A percentile compares a stretch with the other conserved stretches of the same genome.
phyloP scores from a whole-genome alignment of 257 asterid genomes.

The Primulina huaijiensis region DNA sequence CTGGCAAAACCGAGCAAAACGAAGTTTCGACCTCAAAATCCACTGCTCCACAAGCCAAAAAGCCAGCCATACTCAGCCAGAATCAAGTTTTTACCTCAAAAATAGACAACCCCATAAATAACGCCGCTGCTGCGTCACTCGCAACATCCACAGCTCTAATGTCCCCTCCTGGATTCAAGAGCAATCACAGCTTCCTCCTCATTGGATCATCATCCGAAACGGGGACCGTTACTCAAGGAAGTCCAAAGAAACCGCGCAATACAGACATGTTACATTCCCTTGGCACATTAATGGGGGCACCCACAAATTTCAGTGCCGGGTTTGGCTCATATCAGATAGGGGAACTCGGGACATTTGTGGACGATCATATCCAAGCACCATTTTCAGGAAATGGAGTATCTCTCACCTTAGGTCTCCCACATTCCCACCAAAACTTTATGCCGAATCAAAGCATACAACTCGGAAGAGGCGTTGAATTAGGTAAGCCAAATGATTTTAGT shows the following conservation, averaged over 20 bases:
- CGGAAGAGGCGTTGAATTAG: constrained; percentile 51
- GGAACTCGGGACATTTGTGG: constrained; percentile 62
- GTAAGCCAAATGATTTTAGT: constrained; percentile 48
- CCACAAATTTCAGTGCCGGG: constrained; percentile 82
- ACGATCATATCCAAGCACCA: constrained; percentile 65
- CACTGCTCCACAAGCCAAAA: constrained; percentile 30
- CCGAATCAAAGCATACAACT: constrained; percentile 56
- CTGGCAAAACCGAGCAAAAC: constrained; percentile 45
- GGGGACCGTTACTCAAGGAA: constrained; percentile 51
- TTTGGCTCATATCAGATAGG: constrained; percentile 75
- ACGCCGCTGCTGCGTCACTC: constrained; percentile 26
- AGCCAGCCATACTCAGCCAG: constrained; percentile 38
- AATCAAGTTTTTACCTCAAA: constrained; percentile 35
- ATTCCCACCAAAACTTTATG: constrained; percentile 60
- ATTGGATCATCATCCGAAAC: constrained; percentile 56
- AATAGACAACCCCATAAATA: constrained; percentile 31
- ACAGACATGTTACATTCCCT: constrained; percentile 30
- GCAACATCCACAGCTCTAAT: constrained; percentile 37
- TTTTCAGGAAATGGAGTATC: constrained; percentile 74
- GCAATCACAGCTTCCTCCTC: constrained; percentile 56
- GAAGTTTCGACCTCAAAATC: constrained; percentile 57
- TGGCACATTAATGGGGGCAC: constrained; percentile 57
- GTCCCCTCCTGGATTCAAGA: constrained; percentile 43
- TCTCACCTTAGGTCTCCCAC: constrained; percentile 86
- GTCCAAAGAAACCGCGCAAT: constrained; percentile 71